Evolutionary conservation across 371 early-diverging fungal species (phyloP), one percentile per base, ranked within the genome.

Genomic region (Mortierella sp.): DNA sequence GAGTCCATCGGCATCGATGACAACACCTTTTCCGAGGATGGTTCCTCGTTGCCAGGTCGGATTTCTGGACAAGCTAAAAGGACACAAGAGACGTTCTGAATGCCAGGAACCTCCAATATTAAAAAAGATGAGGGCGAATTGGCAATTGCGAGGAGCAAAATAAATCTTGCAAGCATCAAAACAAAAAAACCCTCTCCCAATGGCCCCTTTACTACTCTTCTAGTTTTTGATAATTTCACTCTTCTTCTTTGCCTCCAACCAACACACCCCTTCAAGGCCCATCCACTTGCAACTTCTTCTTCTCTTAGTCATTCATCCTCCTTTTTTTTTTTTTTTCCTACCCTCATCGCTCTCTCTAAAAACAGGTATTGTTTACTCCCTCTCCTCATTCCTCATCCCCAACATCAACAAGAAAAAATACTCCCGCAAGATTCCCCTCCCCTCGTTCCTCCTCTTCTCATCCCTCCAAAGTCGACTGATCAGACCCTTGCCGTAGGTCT

Each of bases 361-460:
- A 58, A 27, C 35, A 58, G 27, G 27, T 27, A 58, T 12, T 51
- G 6, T 51, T 51, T 51, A 51, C 51, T 2, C 51, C 51, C 5
- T 51, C 48, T 46, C 48, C 48, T 51, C 51, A 51, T 51, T 51
- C 48, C 51, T 51, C 51, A 51, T 51, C 21, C 51, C 51, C 21
- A 51, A 51, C 51, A 51, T 51, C 51, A 51, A 18, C 0, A 5
- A 14, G 16, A 14, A 6, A 27, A 4, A 32, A 60, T 14, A 12
- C 58, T 27, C 54, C 21, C 58, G 11, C 58, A 27, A 27, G 58
- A 60, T 32, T 14, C 48, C 48, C 60, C 16, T 16, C 32, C 32
- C 3, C 32, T 51, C 21, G 51, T 46, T 71, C 49, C n/a, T 74
- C 72, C 44, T 63, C 18, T 55, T 24, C 70, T 70, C 71, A 51